Base-by-base conservation (phyloP, 73 alveolate species). In the Tetrahymena malaccensis region DNA sequence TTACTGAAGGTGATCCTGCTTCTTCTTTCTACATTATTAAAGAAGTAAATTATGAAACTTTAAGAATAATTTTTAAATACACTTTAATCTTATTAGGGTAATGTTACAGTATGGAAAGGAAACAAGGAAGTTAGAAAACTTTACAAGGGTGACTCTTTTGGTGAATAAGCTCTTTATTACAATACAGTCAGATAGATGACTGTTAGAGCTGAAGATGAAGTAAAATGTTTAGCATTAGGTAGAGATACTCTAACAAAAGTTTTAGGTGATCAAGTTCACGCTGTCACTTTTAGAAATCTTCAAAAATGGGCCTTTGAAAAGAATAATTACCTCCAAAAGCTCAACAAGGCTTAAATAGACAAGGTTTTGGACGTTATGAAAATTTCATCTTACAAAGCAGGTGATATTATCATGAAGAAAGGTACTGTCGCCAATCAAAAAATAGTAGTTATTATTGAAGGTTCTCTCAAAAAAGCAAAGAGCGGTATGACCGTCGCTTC, bases 121-220 rank as follows among this genome's bases (percentile, higher is more conserved):
- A 94, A 94, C 8, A 94, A 94, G 85, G 96, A 94, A 85, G 58
- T 85, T 7, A 85, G 94, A 34, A 85, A 85, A 31, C 58, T 85
- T 38, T 85, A 85, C 27, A 85, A 85, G 35, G 96, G 96, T 43
- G 96, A 94, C 27, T 94, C 57, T 6, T 94, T 94, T 93, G 96
- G 96, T 44, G 97, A 96, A 94, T 84, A 94, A n/a, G 97, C 97
- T 8, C 95, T 96, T 31, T 94, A 94, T 94, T 95, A 96, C 34
- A 96, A 96, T n/a, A 94, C 94, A 35, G 93, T 93, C 40, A 43
- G 97, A 43, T 57, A 94, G n/a, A 95, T 95, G 56, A 95, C 96
- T 4, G 95, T 95, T 22, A 93, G 85, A 85, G 97, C 97, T 13
- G 95, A 84, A 34, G 83, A 21, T 35, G 97, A 96, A 34, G 96